Conservation (phyloP, 352 stramenopile genomes). For the Hyaloperonospora arabidopsidis region DNA sequence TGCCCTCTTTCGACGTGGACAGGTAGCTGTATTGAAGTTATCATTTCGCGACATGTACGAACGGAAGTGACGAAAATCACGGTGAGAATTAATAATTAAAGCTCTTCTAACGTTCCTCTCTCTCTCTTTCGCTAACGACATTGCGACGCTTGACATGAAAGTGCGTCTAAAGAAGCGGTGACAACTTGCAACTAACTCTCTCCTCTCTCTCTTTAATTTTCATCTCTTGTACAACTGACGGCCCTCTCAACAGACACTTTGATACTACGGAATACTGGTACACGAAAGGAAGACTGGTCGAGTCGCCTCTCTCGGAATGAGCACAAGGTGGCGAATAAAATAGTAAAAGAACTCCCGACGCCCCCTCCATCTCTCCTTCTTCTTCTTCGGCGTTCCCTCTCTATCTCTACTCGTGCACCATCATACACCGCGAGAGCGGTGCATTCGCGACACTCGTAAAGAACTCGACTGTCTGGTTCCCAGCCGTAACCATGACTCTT, state of each 20-base stretch:
- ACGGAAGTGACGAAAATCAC: neutral
- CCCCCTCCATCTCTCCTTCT: neutral
- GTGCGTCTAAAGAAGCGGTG: slow-evolving; percentile 11
- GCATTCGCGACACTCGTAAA: slow-evolving; percentile 76
- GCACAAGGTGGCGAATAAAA: slow-evolving; percentile 27
- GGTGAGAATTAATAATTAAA: too few relatives aligned
- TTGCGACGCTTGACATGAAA: slow-evolving; percentile 10
- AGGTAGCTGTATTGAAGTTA: too few relatives aligned
- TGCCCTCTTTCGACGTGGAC: too few relatives aligned
- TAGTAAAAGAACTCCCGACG: slow-evolving; percentile 5
- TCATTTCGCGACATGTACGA: neutral
- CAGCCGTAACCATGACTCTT: slow-evolving; percentile 60
- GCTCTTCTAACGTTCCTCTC: too few relatives aligned
- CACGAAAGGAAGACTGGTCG: too few relatives aligned
- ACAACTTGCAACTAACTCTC: slow-evolving; percentile 25
- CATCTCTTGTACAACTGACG: slow-evolving; percentile 29
- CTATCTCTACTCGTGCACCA: slow-evolving; percentile 48
- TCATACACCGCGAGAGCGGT: slow-evolving; percentile 52
- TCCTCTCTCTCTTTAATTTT: slow-evolving; percentile 16
- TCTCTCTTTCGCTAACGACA: slow-evolving; percentile 6
- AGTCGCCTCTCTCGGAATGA: neutral
- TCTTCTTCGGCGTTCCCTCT: neutral
- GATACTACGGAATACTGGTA: too few relatives aligned
- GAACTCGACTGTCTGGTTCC: slow-evolving; percentile 83
- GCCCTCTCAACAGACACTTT: too few relatives aligned